Conservation (phyloP, 2,329 filamentous ascomycete genomes). For the Verticillium tricorpus region DNA sequence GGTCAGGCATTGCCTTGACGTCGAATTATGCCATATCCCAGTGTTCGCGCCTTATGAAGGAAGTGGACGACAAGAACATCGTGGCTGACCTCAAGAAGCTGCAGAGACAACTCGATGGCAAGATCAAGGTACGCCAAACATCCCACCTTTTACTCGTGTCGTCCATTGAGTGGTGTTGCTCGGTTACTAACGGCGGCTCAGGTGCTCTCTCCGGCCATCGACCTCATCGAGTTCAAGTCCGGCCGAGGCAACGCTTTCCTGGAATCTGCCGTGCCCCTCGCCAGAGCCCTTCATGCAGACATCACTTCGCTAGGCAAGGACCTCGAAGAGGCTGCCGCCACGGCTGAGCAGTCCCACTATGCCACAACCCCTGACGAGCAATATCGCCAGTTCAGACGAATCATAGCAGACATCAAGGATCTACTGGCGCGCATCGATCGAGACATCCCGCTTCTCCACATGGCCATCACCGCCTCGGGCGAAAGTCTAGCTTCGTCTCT, state of each 20-base stretch:
- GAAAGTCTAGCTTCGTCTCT: conserved; percentile 78
- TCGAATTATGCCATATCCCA: conserved; percentile 82
- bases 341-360: conserved; percentile 49
- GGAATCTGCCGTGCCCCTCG: conserved; percentile 78
- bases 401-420: conserved; percentile 70
- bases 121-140: conserved; percentile 64
- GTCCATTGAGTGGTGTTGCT: neutral
- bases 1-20: conserved; percentile 80
- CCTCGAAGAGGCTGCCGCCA: conserved; percentile 62
- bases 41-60: conserved; percentile 72
- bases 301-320: conserved; percentile 76
- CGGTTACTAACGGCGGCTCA: conserved; percentile 23
- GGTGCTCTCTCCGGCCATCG: conserved; percentile 86
- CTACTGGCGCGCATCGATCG: conserved; percentile 80
- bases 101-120: conserved; percentile 72
- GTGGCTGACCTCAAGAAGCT: conserved; percentile 64
- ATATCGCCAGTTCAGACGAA: conserved; percentile 60
- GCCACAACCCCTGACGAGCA: conserved; percentile 48
- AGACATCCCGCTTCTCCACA: conserved; percentile 83
- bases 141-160: neutral
- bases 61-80: conserved; percentile 61
- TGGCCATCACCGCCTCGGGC: conserved; percentile 91
- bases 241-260: conserved; percentile 56
- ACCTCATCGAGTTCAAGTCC: conserved; percentile 85
- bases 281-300: conserved; percentile 76